Evolutionary conservation across 75 land plant genomes (phyloP).

Genomic region (Selaginella moellendorffii): DNA sequence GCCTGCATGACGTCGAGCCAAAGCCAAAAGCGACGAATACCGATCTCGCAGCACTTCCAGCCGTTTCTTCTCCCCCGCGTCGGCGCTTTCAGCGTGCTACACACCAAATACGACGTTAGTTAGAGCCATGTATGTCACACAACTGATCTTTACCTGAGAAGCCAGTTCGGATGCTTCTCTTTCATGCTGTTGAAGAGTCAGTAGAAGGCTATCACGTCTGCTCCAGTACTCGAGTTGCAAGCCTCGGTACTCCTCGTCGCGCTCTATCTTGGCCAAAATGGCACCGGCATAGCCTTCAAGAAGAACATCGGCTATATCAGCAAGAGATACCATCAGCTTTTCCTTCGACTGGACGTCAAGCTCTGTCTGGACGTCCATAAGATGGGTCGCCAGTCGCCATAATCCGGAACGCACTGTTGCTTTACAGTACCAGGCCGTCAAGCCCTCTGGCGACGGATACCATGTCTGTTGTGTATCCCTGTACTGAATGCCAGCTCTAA

Average conservation of each 20-base stretch:
- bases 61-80: conserved; percentile 27
- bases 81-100: conserved; percentile 15
- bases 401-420: conserved; percentile 54
- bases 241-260: conserved; percentile 62
- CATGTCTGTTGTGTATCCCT: conserved; percentile 56
- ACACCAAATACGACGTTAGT: not conserved
- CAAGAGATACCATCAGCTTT: conserved; percentile 40
- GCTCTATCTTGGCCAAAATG: conserved; percentile 65
- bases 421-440: conserved; percentile 84
- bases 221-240: conserved; percentile 50
- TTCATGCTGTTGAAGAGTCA: conserved; percentile 44
- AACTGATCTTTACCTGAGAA: conserved; percentile 23
- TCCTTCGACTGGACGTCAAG: conserved; percentile 23
- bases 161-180: conserved; percentile 31
- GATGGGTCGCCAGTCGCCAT: conserved; percentile 55
- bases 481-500: conserved; percentile 43
- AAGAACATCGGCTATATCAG: conserved; percentile 52
- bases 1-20: conserved; percentile 76
- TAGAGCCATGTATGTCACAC: not conserved
- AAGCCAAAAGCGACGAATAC: conserved; percentile 38
- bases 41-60: conserved; percentile 27
- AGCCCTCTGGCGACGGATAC: conserved; percentile 89
- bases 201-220: conserved; percentile 62
- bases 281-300: conserved; percentile 67
- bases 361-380: conserved; percentile 53